Evolutionary conservation across 2,329 filamentous ascomycete species (phyloP), one percentile per base, ranked within the genome.

Genomic region (Monascus ruber): DNA sequence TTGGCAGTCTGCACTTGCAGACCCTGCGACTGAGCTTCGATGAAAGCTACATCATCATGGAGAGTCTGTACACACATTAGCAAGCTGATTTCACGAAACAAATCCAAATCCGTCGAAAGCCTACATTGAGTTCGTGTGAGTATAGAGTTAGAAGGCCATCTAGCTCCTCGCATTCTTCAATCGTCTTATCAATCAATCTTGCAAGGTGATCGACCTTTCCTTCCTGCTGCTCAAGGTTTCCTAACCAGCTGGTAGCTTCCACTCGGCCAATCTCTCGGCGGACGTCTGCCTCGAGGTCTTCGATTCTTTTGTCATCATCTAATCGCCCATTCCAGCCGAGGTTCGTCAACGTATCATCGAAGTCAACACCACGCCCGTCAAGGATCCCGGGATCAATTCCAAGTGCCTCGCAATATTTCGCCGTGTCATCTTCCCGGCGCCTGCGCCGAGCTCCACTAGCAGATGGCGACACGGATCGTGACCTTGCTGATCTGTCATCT

Each of bases 1-100:
- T 98, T 98, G 32, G 91, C 86, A 17, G 89, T 89, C 63, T 96
- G 91, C 5, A 98, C 89, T 55, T 98, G 91, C 35, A 98, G 69
- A 69, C 91, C 91, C 64, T 98, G 89, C 5, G 86, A 88, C 62
- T 98, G 91, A 2, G 91, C 87, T 66, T 98, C 91, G 47, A 98
- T 96, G 58, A 93, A 96, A 3, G 87, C 81, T 51, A 98, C 93
- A 53, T 98, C 91, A 36, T 96, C 89, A 41, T 88, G 87, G 26
- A 98, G 72, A 36, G 88, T 96, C 83, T 93, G 54, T 25, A 43
- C 3, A 17, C 17, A 29, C 25, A 39, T 60, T 45, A 63, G 58
- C 47, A 45, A 29, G 27, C 37, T 32, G 26, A 37, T 44, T 26
- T 5, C 26, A 31, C 26, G 5, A 42, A 34, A 25, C 29, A 17